Evolutionary conservation across 441 rosid genomes (phyloP).

Genomic region (Capsella rubella): DNA sequence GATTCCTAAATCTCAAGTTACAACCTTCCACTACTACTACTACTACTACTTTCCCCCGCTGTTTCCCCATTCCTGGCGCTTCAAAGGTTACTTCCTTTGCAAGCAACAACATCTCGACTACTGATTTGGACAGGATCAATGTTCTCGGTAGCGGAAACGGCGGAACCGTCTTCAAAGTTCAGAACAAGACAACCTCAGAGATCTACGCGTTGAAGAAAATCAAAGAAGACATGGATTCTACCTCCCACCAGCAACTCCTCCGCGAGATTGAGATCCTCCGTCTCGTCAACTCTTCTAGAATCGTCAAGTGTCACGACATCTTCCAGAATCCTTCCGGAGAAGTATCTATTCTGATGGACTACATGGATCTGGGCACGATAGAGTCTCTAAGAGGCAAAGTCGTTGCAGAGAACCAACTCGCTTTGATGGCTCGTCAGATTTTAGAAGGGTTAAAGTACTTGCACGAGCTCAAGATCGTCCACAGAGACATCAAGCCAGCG

Average conservation of each 20-base stretch:
- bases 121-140: conserved; percentile 62
- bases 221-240: conserved; percentile 56
- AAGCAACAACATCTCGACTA: conserved; percentile 16
- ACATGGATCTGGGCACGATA: conserved; percentile 75
- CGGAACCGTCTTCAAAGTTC: conserved; percentile 79
- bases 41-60: conserved; percentile 38
- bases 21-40: conserved; percentile 58
- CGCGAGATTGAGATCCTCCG: conserved; percentile 79
- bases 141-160: conserved; percentile 85
- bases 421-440: conserved; percentile 63
- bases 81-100: conserved; percentile 10
- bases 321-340: conserved; percentile 58
- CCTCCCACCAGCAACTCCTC: conserved; percentile 45
- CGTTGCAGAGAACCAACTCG: conserved; percentile 56
- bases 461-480: conserved; percentile 73
- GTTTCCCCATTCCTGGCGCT: conserved; percentile 29
- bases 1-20: conserved; percentile 74
- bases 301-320: conserved; percentile 64
- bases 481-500: conserved; percentile 84
- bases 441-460: conserved; percentile 68
- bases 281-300: conserved; percentile 68
- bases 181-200: conserved; percentile 57
- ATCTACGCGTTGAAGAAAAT: conserved; percentile 71
- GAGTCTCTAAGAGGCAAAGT: conserved; percentile 54
- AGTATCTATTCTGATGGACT: conserved; percentile 71